Base-by-base conservation (phyloP, 345 rosid genomes). In the Eucalyptus shirleyi region DNA sequence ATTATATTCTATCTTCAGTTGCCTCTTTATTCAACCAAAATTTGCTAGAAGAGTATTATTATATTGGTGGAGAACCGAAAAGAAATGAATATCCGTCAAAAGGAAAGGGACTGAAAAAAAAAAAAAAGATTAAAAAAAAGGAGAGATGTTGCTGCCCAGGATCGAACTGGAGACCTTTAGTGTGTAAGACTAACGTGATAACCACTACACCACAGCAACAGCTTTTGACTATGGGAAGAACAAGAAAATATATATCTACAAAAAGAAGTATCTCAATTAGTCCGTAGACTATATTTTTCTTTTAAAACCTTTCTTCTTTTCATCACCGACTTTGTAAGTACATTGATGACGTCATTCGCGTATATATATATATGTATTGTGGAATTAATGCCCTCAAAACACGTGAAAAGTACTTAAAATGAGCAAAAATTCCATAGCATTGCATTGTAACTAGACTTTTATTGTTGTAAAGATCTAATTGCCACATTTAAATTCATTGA, bases 151-250 rank as follows among this genome's bases (percentile, higher is more conserved):
- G 90, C 93, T 94, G 94, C 94, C 93, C 93, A 93, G 92, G 91
- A 93, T 93, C 93, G 91, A 92, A 93, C 93, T 91, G 92, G 93
- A 56, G 94, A 91, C 93, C 92, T 91, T 94, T 88, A 90, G 93
- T 90, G 94, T 92, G 95, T 93, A 94, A 92, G 90, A 91, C 94
- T 91, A 89, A 93, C 93, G 91, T 93, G 93, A 94, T 93, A 91
- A 91, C 94, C 93, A 90, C 95, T 93, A 93, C 92, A 94, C 94
- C 93, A 91, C 93, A 93, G 92, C 93, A 91, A 91, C 94, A 5
- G 1, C 15, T 16, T 37, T n/a, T n/a, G n/a, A n/a, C n/a, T n/a
- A n/a, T 37, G 37, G 37, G 3, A 37, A 5, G 13, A 3, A 3
- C 3, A 17, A 32, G 0, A 10, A 19, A 1, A 3, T 17, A 32